These are phyloP conservation scores for Ophiosphaerella korrae DNA, from an alignment of 2,329 filamentous ascomycete species.

Conservation along the genomic window DNA sequence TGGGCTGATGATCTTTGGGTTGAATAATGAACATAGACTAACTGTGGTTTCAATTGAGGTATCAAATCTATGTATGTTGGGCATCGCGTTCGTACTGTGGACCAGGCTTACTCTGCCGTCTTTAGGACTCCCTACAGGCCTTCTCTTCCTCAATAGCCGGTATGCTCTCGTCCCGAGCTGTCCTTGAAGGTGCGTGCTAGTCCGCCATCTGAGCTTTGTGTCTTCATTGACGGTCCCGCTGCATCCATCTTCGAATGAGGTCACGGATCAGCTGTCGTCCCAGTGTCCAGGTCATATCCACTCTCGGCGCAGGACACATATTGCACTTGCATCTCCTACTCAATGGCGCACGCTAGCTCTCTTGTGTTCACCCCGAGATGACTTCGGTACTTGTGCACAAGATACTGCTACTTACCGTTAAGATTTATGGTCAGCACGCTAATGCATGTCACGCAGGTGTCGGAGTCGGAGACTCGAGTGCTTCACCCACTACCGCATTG, in stretches of 20 bases:
- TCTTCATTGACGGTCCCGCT: background rate
- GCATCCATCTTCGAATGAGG: background rate
- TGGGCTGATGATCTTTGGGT: background rate
- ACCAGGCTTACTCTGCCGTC: background rate
- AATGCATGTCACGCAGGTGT: constrained; percentile 57
- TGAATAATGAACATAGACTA: background rate
- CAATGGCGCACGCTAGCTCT: background rate
- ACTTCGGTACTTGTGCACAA: too few species aligned
- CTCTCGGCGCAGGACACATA: constrained; percentile 1
- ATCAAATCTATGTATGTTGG: constrained; percentile 67
- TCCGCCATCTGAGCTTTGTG: background rate
- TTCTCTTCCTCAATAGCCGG: constrained; percentile 83
- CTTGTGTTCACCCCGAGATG: background rate
- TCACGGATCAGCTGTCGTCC: constrained; percentile 2
- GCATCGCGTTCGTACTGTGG: constrained; percentile 2
- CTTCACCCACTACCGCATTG: constrained; percentile 79
- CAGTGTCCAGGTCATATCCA: background rate
- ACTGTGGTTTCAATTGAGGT: constrained; percentile 49
- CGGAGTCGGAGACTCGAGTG: constrained; percentile 81
- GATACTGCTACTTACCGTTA: too few species aligned
- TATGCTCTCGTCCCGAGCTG: constrained; percentile 79
- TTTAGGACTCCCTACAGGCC: constrained; percentile 76
- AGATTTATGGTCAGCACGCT: background rate
- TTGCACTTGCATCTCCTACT: constrained; percentile 1
- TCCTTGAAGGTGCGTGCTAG: constrained; percentile 66